These are phyloP conservation scores for Alternaria ventricosa DNA, from an alignment of 2,329 filamentous ascomycete species.

Conservation along the genomic window DNA sequence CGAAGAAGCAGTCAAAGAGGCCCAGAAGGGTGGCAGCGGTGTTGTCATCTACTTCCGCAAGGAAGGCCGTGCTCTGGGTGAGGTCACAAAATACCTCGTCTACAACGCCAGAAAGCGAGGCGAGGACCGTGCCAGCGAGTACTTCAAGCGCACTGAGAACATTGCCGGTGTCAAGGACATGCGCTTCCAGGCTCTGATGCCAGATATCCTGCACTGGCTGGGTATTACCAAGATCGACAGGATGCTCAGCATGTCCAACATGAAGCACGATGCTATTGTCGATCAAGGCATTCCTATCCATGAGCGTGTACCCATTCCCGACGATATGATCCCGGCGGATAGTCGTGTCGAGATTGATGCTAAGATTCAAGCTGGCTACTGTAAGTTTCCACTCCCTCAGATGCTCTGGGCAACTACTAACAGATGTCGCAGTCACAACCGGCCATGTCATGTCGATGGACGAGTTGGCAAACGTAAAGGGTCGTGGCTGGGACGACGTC, in stretches of 20 bases:
- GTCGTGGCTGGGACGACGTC: conserved; percentile 85
- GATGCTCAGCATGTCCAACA: conserved; percentile 99
- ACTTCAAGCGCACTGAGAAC: conserved; percentile 97
- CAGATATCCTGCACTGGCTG: conserved; percentile 96
- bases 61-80: conserved; percentile 90
- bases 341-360: conserved; percentile 98
- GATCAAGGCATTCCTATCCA: conserved; percentile 85
- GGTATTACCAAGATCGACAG: conserved; percentile 98
- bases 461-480: conserved; percentile 84
- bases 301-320: conserved; percentile 89
- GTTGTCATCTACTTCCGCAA: conserved; percentile 99
- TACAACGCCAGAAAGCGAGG: conserved; percentile 81
- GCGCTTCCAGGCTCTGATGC: conserved; percentile 98
- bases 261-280: conserved; percentile 91
- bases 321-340: conserved; percentile 92
- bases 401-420: conserved; percentile 23
- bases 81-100: conserved; percentile 89
- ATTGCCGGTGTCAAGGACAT: conserved; percentile 96
- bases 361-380: conserved; percentile 90
- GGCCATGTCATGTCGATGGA: conserved; percentile 88
- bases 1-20: conserved; percentile 96
- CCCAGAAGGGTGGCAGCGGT: conserved; percentile 89
- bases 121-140: conserved; percentile 81
- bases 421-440: conserved; percentile 68
- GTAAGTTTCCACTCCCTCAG: conserved; percentile 56